Conservation (phyloP, 164 flowering plant genomes). For the Amborella trichopoda region DNA sequence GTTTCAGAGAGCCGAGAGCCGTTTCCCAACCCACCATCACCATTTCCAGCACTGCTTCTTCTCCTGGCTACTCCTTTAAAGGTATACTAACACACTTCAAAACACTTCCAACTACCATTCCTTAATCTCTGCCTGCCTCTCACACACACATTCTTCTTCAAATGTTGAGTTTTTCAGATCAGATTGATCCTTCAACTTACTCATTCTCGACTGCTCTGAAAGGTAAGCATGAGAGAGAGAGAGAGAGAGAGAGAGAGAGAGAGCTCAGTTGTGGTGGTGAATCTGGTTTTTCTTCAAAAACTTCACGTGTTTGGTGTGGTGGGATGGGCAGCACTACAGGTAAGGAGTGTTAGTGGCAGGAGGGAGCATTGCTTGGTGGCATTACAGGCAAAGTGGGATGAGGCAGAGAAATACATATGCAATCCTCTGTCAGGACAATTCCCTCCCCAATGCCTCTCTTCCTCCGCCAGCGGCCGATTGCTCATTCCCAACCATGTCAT, state of each 20-base stretch:
- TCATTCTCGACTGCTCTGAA: slow-evolving; percentile 69
- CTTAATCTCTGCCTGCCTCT: neutral
- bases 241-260: neutral
- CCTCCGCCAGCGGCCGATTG: slow-evolving; percentile 53
- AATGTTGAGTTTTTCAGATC: slow-evolving; percentile 25
- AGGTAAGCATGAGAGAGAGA: slow-evolving; percentile 23
- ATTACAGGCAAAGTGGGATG: slow-evolving; percentile 78
- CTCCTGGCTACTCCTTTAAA: slow-evolving; percentile 64
- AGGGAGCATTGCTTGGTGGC: slow-evolving; percentile 58
- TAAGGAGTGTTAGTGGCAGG: slow-evolving; percentile 36
- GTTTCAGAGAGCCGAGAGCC: slow-evolving; percentile 63
- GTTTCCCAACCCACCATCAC: slow-evolving; percentile 39
- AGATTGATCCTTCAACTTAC: slow-evolving; percentile 75
- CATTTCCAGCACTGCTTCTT: slow-evolving; percentile 78
- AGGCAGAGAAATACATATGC: slow-evolving; percentile 83
- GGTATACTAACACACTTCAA: slow-evolving; percentile 20
- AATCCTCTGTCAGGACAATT: slow-evolving; percentile 85
- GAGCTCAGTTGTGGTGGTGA: neutral
- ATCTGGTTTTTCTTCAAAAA: neutral
- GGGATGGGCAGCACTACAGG: slow-evolving; percentile 51
- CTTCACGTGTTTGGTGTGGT: neutral
- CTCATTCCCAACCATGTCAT: slow-evolving; percentile 27
- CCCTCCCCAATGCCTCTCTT: slow-evolving; percentile 78
- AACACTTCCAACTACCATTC: neutral
- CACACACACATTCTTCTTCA: neutral